Base-by-base conservation (phyloP, 306 rosid genomes). In the Oxytropis ochrocephala region DNA sequence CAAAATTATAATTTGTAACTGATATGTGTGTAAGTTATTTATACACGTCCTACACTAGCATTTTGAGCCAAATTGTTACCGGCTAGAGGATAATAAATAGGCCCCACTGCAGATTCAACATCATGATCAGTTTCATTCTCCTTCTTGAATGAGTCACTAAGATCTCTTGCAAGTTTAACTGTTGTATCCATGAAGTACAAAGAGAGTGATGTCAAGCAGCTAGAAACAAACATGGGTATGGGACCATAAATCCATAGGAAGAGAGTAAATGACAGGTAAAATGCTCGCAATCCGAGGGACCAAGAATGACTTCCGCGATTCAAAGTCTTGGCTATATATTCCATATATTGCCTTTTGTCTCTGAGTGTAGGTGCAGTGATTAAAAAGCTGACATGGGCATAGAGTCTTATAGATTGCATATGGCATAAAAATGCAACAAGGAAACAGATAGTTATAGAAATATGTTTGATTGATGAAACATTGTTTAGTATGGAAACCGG, bases 191-290 rank as follows among this genome's bases (percentile, higher is more conserved):
- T 78, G 82, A 89, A 88, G 78, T 85, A 92, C 59, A 92, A 85
- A 64, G 74, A 38, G 24, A 78, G 72, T 6, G 79, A 67, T 73
- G 89, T 85, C 59, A 89, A 47, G 55, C 90, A 76, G 73, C 89
- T 86, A 51, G 91, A 86, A 38, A 49, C 79, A 73, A 92, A 79
- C 96, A 92, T 92, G 24, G 93, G 88, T 8, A 92, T 88, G 17
- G 98, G 91, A 0, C 96, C 96, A 70, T 86, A 90, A 39, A 89
- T 88, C 98, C 93, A 92, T 3, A 92, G 89, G 85, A 92, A 83
- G 86, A 87, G 87, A 47, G 96, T 84, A 69, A 92, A 88, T 29
- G 98, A 92, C 36, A 92, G 39, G 77, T 88, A 90, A 75, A 89
- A 89, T 16, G 98, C 91, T 76, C 96, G 63, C 68, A 89, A 63